A percentile compares a stretch with the other conserved stretches of the same genome.
Evolutionary conservation across 2,329 filamentous ascomycete genomes (phyloP).

Genomic region (Leptosphaerulina australis): DNA sequence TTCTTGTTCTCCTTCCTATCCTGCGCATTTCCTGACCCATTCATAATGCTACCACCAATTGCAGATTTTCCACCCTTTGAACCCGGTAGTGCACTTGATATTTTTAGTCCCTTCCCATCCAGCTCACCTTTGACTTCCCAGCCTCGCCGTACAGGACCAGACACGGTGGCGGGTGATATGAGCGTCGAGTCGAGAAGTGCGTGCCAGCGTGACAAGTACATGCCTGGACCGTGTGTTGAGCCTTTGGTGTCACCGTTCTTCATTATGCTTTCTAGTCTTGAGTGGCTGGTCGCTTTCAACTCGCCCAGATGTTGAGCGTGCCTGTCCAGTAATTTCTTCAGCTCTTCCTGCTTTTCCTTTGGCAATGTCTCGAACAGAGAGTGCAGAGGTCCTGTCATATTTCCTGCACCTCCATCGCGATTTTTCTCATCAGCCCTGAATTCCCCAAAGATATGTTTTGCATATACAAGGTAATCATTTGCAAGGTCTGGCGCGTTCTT

Average conservation of each 20-base stretch:
- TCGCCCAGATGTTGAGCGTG: constrained; percentile 66
- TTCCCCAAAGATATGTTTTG: constrained; percentile 61
- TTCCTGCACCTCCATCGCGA: constrained; percentile 47
- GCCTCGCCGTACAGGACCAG: constrained; percentile 59
- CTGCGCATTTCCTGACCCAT: constrained; percentile 31
- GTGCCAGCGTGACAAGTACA: constrained; percentile 76
- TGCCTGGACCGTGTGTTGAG: constrained; percentile 68
- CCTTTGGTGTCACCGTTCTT: constrained; percentile 19
- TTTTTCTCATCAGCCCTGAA: constrained; percentile 55
- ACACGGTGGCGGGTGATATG: constrained; percentile 65
- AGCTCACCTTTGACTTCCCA: constrained; percentile 48
- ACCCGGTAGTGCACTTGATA: constrained; percentile 20
- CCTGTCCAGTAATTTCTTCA: constrained; percentile 62
- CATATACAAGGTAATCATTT: constrained; percentile 66
- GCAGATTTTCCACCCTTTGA: constrained; percentile 20
- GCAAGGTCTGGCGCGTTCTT: constrained; percentile 71
- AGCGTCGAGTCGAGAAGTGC: constrained; percentile 70
- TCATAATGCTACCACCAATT: constrained; percentile 18
- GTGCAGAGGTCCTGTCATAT: constrained; percentile 51
- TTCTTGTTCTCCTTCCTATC: constrained; percentile 41
- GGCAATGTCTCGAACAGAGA: constrained; percentile 57
- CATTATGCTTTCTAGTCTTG: constrained; percentile 64
- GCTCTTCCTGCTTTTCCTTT: constrained; percentile 50
- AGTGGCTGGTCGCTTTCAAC: constrained; percentile 60
- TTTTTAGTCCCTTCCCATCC: constrained; percentile 44